Evolutionary conservation across 352 stramenopile species (phyloP), one percentile per base, ranked within the genome.

Genomic region (Globisporangium acanthophoron): DNA sequence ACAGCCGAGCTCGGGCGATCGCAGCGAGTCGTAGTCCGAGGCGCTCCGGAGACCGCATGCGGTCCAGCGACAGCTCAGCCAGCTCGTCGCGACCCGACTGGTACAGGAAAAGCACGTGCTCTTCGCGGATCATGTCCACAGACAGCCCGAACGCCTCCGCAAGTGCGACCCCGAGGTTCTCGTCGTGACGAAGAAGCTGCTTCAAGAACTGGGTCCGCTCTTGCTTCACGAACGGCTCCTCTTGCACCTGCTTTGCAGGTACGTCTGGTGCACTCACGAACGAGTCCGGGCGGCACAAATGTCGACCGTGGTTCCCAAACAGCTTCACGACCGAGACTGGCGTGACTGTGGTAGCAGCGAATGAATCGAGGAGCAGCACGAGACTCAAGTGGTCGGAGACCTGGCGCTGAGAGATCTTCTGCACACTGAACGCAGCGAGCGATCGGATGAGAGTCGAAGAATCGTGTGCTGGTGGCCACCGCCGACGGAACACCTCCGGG

Each of bases 61-160:
- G 87, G 45, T 91, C 80, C 43, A 92, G 71, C n/a, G 74, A 77
- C 47, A 80, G 59, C 52, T 94, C 85, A 0, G 80, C 85, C 4
- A 71, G 59, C 48, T 87, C 75, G 47, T 94, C 82, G n/a, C 74
- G 67, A 2, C 85, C 85, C 6, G 64, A 83, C 40, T 91, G 78
- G 58, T 92, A 94, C 59, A 94, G 66, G 52, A 90, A 92, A 29
- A 94, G 39, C 21, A 90, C 77, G 40, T 92, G 76, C 54, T 90
- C 81, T 74, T 92, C 79, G 27, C 80, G 80, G 59, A 94, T 85
- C 29, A 78, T 65, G 21, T 92, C 78, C 13, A 87, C 69, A n/a
- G 80, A 76, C 24, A 92, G 49, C 20, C 72, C 65, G 61, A 94
- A 92, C n/a, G 80, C 68, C n/a, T 90, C 70, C 1, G 82, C 81